phyloP scores from a whole-genome alignment of 139 green algal genomes.

The Chlamydomonas incerta region DNA sequence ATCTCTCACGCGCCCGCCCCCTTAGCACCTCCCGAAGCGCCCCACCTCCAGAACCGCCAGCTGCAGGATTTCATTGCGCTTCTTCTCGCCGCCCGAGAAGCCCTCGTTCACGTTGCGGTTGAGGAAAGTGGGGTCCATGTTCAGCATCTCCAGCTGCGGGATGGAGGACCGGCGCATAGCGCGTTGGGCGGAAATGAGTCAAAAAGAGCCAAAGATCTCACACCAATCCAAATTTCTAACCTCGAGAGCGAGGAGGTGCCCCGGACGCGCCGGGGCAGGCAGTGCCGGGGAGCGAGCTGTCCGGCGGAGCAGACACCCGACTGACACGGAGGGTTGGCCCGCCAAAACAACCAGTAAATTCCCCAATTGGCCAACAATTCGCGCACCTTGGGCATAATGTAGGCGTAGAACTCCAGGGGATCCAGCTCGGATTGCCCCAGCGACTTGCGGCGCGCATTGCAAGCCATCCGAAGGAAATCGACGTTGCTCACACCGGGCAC shows the following conservation, averaged over 20 bases:
- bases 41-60: conserved; percentile 92
- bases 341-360: no score
- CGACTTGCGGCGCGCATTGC: conserved; percentile 88
- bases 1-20: no score
- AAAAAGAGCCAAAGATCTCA: no score
- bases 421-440: conserved; percentile 92
- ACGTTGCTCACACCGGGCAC: conserved; percentile 97
- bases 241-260: no score
- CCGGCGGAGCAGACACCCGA: no score
- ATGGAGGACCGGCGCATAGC: neutral
- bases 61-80: conserved; percentile 97
- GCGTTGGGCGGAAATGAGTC: no score
- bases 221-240: no score
- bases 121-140: conserved; percentile 98
- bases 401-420: conserved; percentile 98
- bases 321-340: no score
- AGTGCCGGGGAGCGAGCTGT: no score
- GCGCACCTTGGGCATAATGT: conserved; percentile 91
- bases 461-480: conserved; percentile 96
- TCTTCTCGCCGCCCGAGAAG: conserved; percentile 99
- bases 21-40: neutral
- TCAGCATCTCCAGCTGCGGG: conserved; percentile 89
- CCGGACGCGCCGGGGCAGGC: no score
- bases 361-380: neutral
- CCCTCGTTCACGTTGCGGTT: conserved; percentile 99